Percentiles rank a stretch among this genome's conserved stretches.
Conservation (phyloP, 73 alveolate species). For the Paraurostyla sp. region DNA sequence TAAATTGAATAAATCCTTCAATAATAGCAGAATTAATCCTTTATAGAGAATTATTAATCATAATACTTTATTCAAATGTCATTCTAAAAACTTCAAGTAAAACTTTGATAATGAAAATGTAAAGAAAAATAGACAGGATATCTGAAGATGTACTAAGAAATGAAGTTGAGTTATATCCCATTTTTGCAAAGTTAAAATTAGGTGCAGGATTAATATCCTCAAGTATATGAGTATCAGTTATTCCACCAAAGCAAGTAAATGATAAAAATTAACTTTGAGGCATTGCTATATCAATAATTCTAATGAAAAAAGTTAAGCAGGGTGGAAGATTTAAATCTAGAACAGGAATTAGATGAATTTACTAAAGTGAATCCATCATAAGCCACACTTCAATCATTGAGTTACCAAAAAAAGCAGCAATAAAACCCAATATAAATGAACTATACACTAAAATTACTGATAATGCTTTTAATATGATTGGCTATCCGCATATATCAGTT, state of each 20-base stretch:
- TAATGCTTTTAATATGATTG: too few species aligned
- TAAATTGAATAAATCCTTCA: neutral
- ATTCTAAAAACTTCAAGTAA: neutral
- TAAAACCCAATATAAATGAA: neutral
- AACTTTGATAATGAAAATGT: neutral
- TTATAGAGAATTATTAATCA: neutral
- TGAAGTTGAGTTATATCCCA: neutral
- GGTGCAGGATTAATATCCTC: neutral
- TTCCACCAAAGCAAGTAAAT: too few species aligned
- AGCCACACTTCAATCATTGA: constrained; percentile 29
- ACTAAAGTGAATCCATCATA: neutral
- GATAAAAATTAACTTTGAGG: too few species aligned
- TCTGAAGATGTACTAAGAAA: neutral
- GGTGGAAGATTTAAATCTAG: too few species aligned
- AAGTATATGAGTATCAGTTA: too few species aligned
- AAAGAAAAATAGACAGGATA: neutral
- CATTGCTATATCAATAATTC: too few species aligned
- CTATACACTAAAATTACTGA: neutral
- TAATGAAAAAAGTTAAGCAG: too few species aligned
- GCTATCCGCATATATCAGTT: too few species aligned
- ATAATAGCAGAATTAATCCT: neutral
- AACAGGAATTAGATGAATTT: too few species aligned
- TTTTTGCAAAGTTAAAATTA: neutral
- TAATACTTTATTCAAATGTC: neutral
- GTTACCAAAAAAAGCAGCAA: neutral